Conservation (phyloP, 148 eudicot genomes). For the Vaccinium darrowii region DNA sequence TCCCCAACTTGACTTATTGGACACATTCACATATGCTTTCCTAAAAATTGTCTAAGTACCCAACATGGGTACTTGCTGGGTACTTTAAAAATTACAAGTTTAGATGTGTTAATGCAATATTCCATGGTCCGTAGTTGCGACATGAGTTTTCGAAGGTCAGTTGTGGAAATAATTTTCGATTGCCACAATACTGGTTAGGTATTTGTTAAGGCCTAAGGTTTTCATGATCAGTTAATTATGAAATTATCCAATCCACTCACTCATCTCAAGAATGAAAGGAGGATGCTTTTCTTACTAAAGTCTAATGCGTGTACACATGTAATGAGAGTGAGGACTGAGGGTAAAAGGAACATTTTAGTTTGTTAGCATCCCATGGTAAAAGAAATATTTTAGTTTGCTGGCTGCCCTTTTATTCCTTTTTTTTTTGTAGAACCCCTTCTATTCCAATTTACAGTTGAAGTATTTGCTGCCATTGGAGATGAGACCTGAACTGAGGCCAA, state of each 20-base stretch:
- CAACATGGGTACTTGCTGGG: background rate
- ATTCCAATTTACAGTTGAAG: conserved; percentile 3
- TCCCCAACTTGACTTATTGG: background rate
- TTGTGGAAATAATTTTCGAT: background rate
- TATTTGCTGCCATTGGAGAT: background rate
- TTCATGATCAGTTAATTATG: background rate
- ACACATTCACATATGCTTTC: background rate
- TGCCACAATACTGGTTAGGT: background rate
- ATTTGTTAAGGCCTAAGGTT: background rate
- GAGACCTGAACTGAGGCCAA: background rate
- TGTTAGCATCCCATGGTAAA: too few species aligned
- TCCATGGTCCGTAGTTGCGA: background rate
- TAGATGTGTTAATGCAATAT: background rate
- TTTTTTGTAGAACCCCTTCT: background rate
- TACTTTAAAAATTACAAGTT: background rate
- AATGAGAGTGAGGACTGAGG: background rate
- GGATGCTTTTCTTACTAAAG: background rate
- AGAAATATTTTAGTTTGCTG: too few species aligned
- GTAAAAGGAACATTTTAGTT: background rate
- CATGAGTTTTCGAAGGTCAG: background rate
- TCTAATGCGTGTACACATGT: too few species aligned
- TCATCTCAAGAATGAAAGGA: background rate
- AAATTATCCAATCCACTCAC: background rate
- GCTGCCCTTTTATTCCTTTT: too few species aligned
- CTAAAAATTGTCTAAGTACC: background rate